phyloP scores from a whole-genome alignment of 352 stramenopile species.

The Globisporangium takayamanum region DNA sequence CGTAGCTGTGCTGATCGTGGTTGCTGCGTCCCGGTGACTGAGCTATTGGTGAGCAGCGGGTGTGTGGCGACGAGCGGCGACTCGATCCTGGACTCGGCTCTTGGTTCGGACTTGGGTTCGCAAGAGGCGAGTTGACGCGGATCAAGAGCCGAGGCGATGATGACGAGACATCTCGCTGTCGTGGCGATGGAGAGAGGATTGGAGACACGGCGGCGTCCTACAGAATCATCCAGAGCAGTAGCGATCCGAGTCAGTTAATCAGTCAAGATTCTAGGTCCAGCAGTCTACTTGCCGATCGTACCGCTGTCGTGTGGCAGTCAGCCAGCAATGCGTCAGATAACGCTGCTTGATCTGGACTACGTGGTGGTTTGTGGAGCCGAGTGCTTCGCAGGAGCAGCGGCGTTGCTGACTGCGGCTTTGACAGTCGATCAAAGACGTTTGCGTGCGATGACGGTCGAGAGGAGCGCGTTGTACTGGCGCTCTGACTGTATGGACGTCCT shows the following conservation, averaged over 20 bases:
- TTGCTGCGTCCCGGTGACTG: conserved; percentile 6
- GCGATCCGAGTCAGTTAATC: too few species aligned
- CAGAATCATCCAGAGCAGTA: not conserved
- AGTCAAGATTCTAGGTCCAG: too few species aligned
- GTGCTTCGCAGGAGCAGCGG: conserved; percentile 6
- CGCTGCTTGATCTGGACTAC: not conserved
- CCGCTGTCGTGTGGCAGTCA: not conserved
- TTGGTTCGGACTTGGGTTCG: conserved; percentile 11
- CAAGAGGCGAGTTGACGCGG: conserved; percentile 3
- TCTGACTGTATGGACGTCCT: conserved; percentile 20
- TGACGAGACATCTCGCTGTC: not conserved
- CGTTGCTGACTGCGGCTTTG: conserved; percentile 19
- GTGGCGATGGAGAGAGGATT: not conserved
- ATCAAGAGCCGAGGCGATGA: conserved; percentile 6
- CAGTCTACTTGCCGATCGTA: not conserved
- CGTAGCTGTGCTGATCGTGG: conserved; percentile 22
- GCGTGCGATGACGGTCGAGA: not conserved
- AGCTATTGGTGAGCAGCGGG: conserved; percentile 15
- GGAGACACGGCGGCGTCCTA: conserved; percentile 1
- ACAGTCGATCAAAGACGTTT: conserved; percentile 44
- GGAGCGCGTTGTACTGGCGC: not conserved
- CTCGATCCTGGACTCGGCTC: conserved; percentile 8
- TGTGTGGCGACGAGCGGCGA: conserved; percentile 13
- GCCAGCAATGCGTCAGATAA: not conserved
- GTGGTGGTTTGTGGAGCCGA: not conserved